phyloP scores from a whole-genome alignment of 1,284 basidiomycete species.

The Fomes fomentarius region DNA sequence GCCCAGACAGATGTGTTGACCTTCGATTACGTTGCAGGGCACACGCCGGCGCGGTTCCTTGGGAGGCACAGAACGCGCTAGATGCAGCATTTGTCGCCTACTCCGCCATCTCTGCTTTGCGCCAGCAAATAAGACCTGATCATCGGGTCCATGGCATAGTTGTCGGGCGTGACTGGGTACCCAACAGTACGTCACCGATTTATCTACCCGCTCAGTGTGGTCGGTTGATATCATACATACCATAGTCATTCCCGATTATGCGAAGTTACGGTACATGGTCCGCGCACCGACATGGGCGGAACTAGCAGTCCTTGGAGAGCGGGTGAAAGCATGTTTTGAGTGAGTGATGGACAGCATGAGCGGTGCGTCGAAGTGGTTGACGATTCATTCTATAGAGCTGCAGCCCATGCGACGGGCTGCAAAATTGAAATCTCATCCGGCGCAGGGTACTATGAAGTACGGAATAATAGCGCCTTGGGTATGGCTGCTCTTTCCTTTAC shows the following conservation, averaged over 20 bases:
- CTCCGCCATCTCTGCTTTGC: constrained; percentile 70
- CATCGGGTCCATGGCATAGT: constrained; percentile 74
- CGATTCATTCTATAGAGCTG: constrained; percentile 49
- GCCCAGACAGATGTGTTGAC: not conserved
- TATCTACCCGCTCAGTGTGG: constrained; percentile 1
- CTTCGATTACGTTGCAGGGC: constrained; percentile 53
- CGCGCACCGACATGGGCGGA: constrained; percentile 72
- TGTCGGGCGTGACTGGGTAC: constrained; percentile 59
- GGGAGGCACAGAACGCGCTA: constrained; percentile 85
- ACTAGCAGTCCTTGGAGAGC: constrained; percentile 53
- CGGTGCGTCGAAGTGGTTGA: not conserved
- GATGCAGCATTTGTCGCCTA: constrained; percentile 87
- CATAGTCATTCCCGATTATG: constrained; percentile 79
- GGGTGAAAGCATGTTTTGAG: constrained; percentile 76
- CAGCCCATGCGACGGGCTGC: constrained; percentile 73
- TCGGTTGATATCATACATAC: not conserved
- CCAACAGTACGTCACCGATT: constrained; percentile 57
- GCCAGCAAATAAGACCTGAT: constrained; percentile 59
- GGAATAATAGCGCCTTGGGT: constrained; percentile 67
- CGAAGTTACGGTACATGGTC: constrained; percentile 72
- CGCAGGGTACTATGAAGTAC: constrained; percentile 56
- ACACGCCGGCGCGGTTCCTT: constrained; percentile 76
- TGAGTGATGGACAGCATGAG: constrained; percentile 35
- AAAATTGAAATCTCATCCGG: constrained; percentile 48
- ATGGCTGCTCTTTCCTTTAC: constrained; percentile 3